These are phyloP conservation scores for Pythium utonaiense DNA, from an alignment of 352 stramenopile species.

Conservation along the genomic window DNA sequence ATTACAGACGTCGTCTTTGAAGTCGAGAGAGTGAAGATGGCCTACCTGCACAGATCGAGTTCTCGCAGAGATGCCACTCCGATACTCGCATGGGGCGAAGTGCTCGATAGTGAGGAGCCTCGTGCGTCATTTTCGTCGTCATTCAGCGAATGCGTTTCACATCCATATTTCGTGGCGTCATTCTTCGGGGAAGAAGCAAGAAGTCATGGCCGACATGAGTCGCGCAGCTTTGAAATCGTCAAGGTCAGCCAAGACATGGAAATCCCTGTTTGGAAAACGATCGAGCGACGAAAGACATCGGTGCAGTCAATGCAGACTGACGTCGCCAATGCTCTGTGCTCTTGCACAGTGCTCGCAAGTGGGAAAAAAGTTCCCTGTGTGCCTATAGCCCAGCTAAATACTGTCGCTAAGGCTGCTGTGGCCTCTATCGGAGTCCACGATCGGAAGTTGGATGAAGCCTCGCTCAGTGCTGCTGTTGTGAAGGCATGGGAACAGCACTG, in stretches of 20 bases:
- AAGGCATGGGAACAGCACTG: slow-evolving; percentile 11
- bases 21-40: slow-evolving; percentile 58
- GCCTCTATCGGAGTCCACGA: slow-evolving; percentile 22
- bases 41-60: slow-evolving; percentile 24
- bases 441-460: slow-evolving; percentile 7
- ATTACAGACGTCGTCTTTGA: slow-evolving; percentile 61
- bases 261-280: slow-evolving; percentile 65
- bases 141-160: slow-evolving; percentile 55
- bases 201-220: slow-evolving; percentile 40
- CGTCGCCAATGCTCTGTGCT: neutral
- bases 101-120: slow-evolving; percentile 31
- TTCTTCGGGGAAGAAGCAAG: slow-evolving; percentile 63
- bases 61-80: neutral
- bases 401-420: slow-evolving; percentile 5
- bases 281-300: slow-evolving; percentile 22
- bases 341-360: slow-evolving; percentile 7
- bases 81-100: slow-evolving; percentile 16
- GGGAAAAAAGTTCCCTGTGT: slow-evolving; percentile 12
- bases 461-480: slow-evolving; percentile 4
- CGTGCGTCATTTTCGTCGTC: slow-evolving; percentile 7
- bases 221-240: slow-evolving; percentile 63
- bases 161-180: slow-evolving; percentile 72
- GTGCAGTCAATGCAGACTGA: neutral
- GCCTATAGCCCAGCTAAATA: slow-evolving; percentile 1
- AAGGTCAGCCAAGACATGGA: slow-evolving; percentile 62